Conservation (phyloP, 2,329 filamentous ascomycete genomes). For the Apiospora koreana region DNA sequence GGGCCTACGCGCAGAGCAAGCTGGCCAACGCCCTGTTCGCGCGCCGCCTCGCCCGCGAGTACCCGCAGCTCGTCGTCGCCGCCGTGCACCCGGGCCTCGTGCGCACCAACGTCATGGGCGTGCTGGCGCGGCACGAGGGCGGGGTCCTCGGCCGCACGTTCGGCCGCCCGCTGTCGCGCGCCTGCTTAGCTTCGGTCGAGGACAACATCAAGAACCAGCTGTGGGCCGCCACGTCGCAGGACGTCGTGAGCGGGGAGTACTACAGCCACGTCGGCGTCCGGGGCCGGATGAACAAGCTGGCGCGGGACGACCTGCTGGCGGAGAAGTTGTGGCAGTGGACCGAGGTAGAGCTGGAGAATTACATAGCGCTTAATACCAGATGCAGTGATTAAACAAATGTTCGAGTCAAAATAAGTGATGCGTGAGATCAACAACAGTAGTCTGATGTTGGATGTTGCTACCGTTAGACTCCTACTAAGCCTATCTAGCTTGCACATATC, state of each 20-base stretch:
- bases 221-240: slow-evolving; percentile 36
- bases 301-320: slow-evolving; percentile 27
- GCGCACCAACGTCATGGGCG: slow-evolving; percentile 3
- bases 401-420: neutral
- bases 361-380: neutral
- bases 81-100: slow-evolving; percentile 16
- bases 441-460: too few species aligned
- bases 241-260: slow-evolving; percentile 31
- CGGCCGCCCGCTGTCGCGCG: neutral
- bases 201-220: slow-evolving; percentile 41
- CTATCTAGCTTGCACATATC: neutral
- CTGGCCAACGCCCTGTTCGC: slow-evolving; percentile 20
- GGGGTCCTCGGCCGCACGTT: neutral
- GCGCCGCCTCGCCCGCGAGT: slow-evolving; percentile 17
- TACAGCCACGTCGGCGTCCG: slow-evolving; percentile 37
- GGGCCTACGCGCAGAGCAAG: slow-evolving; percentile 22
- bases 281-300: slow-evolving; percentile 18
- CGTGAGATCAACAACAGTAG: neutral
- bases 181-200: slow-evolving; percentile 18
- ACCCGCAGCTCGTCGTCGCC: slow-evolving; percentile 12
- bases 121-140: neutral
- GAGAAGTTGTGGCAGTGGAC: slow-evolving; percentile 35
- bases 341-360: slow-evolving; percentile 28
- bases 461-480: neutral
- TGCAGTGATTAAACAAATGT: neutral